Conservation (phyloP, 2,329 filamentous ascomycete species). For the Ceratocystis diversiconidia region DNA sequence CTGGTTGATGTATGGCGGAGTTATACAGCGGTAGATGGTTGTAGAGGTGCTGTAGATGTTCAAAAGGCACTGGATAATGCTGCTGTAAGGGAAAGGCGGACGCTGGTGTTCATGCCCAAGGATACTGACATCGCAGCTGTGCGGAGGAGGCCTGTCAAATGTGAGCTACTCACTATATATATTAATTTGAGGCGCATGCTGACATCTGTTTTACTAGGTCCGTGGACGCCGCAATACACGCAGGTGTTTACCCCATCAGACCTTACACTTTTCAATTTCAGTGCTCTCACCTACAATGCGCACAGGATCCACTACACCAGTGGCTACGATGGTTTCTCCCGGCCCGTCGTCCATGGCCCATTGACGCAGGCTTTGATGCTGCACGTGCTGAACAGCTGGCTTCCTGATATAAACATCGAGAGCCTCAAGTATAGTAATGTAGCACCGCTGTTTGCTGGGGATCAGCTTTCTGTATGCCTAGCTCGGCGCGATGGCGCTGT, state of each 20-base stretch:
- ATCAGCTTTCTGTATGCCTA: conserved; percentile 56
- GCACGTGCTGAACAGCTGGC: conserved; percentile 23
- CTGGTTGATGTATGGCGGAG: conserved; percentile 38
- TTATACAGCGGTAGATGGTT: conserved; percentile 27
- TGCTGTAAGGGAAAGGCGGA: conserved; percentile 35
- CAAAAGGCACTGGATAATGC: conserved; percentile 18
- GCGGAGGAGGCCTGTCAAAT: conserved; percentile 22
- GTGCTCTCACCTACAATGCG: conserved; percentile 80
- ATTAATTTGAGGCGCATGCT: neutral
- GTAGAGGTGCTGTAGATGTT: neutral
- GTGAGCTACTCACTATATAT: conserved; percentile 19
- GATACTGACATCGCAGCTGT: conserved; percentile 19
- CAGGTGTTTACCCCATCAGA: conserved; percentile 50
- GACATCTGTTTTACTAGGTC: neutral
- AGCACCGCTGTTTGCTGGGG: conserved; percentile 62
- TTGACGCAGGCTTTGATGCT: conserved; percentile 66
- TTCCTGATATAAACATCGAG: conserved; percentile 28
- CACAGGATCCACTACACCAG: conserved; percentile 78
- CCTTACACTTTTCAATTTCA: conserved; percentile 74
- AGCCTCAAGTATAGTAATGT: conserved; percentile 67
- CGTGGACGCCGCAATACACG: conserved; percentile 2
- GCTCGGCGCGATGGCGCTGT: conserved; percentile 28
- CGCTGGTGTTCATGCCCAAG: conserved; percentile 39
- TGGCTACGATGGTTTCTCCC: conserved; percentile 57
- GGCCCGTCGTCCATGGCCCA: conserved; percentile 75